phyloP scores from a whole-genome alignment of 345 rosid genomes.

The Diplotaxis tenuifolia region DNA sequence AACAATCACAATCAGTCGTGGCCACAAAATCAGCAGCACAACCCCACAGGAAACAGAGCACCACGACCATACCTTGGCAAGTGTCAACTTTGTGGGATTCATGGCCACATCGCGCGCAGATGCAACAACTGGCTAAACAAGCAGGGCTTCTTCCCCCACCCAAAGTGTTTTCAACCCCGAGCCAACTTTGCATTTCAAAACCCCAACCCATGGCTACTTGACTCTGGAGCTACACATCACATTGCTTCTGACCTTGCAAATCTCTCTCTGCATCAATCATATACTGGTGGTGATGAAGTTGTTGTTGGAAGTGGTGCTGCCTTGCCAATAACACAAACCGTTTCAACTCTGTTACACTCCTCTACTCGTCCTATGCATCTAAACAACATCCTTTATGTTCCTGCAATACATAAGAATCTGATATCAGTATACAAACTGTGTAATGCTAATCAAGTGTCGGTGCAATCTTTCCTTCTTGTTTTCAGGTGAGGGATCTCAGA shows the following conservation, averaged over 20 bases:
- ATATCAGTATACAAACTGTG: too few species aligned
- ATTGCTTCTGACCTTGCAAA: not conserved
- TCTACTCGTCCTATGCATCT: not conserved
- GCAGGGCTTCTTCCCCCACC: too few species aligned
- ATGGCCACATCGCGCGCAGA: too few species aligned
- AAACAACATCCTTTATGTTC: not conserved
- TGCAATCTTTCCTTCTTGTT: too few species aligned
- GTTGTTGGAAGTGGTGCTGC: not conserved
- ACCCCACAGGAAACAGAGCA: too few species aligned
- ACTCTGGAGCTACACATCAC: not conserved
- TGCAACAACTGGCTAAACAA: too few species aligned
- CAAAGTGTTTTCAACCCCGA: not conserved
- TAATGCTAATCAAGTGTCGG: too few species aligned
- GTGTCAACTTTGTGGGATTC: too few species aligned
- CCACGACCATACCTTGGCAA: too few species aligned
- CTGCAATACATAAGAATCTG: not conserved
- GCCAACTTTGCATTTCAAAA: not conserved
- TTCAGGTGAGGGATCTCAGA: too few species aligned
- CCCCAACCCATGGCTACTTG: too few species aligned
- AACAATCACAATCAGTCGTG: not conserved
- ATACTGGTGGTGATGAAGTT: not conserved
- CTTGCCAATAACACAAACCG: not conserved
- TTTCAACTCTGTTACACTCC: not conserved
- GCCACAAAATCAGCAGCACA: too few species aligned
- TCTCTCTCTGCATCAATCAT: not conserved